These are phyloP conservation scores for Sporisorium exsertum DNA, from an alignment of 1,284 basidiomycete species.

Conservation along the genomic window DNA sequence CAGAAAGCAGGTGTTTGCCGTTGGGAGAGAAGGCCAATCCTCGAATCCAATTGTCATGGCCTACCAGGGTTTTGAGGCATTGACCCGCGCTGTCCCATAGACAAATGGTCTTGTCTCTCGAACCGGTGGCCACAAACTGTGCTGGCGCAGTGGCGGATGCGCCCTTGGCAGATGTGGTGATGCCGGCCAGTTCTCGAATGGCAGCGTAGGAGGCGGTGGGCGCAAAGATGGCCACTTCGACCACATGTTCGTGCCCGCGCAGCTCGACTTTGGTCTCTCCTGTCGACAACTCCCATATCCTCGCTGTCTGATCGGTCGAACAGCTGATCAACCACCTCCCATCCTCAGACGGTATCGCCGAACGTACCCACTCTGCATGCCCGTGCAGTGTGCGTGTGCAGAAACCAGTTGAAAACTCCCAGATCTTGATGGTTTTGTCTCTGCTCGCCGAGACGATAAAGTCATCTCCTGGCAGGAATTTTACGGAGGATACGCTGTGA, in stretches of 20 bases:
- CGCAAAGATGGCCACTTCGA: conserved; percentile 85
- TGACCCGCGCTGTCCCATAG: conserved; percentile 87
- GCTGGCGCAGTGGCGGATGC: conserved; percentile 70
- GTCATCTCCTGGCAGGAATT: conserved; percentile 86
- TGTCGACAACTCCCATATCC: conserved; percentile 81
- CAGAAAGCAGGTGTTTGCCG: conserved; percentile 86
- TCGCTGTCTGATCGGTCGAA: conserved; percentile 87
- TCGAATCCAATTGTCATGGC: conserved; percentile 67
- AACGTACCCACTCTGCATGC: conserved; percentile 80
- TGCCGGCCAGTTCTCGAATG: conserved; percentile 81
- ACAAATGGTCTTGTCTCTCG: conserved; percentile 87
- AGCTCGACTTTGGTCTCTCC: conserved; percentile 85
- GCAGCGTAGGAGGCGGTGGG: conserved; percentile 80
- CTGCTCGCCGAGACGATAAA: conserved; percentile 85
- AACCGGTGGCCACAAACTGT: conserved; percentile 81
- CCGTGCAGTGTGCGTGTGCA: conserved; percentile 69
- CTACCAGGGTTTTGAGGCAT: conserved; percentile 75
- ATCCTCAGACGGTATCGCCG: conserved; percentile 79
- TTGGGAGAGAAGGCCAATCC: conserved; percentile 62
- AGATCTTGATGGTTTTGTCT: conserved; percentile 86
- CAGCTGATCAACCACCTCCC: conserved; percentile 81
- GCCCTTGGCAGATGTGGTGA: conserved; percentile 68
- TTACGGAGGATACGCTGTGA: conserved; percentile 85
- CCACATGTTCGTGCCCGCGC: conserved; percentile 87
- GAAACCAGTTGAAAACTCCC: conserved; percentile 83